Base-by-base conservation (phyloP, 352 stramenopile species). In the Pythium dissimile region DNA sequence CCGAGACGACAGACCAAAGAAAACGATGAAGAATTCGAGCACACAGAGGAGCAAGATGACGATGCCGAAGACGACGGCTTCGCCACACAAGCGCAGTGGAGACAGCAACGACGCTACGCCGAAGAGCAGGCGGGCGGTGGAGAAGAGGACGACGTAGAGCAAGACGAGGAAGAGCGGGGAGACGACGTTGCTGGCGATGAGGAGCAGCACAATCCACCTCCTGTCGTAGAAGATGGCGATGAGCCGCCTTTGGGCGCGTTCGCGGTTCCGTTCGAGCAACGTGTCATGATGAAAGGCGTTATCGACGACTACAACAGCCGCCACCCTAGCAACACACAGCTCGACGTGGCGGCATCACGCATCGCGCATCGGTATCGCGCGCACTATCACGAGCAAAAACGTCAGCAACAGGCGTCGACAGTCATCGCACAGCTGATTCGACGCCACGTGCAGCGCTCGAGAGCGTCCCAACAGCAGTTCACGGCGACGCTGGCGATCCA, bases 341-440 rank as follows among this genome's bases (percentile, higher is more conserved):
- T 50, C 18, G 20, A 63, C 16, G 56, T 12, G 30, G 68, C 72
- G 48, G 71, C 68, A 7, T 56, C 59, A 7, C 24, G 68, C 5
- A 80, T 84, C 18, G 66, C 64, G 16, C 75, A 44, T 39, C 35
- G 41, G 3, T 78, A 75, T 48, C 67, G 63, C 6, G 37, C 16
- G 12, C 54, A 69, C 32, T 44, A 57, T 10, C 47, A 58, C 5
- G 10, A 52, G 18, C 31, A 60, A 54, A n/a, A 16, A 43, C 26
- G 41, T 41, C 50, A 50, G 32, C 52, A 66, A 5, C 45, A 64
- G 21, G 58, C 45, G 23, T 59, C 32, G 43, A 42, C 24, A 7
- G 39, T 55, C 54, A 69, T 66, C 38, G 35, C 31, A 2, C 56
- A 39, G 24, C 66, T 24, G 35, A 46, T 57, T 47, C 57, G 46